Percentiles rank a stretch among this genome's conserved stretches.
Conservation (phyloP, 1,284 basidiomycete species). For the Puccinia triticina region DNA sequence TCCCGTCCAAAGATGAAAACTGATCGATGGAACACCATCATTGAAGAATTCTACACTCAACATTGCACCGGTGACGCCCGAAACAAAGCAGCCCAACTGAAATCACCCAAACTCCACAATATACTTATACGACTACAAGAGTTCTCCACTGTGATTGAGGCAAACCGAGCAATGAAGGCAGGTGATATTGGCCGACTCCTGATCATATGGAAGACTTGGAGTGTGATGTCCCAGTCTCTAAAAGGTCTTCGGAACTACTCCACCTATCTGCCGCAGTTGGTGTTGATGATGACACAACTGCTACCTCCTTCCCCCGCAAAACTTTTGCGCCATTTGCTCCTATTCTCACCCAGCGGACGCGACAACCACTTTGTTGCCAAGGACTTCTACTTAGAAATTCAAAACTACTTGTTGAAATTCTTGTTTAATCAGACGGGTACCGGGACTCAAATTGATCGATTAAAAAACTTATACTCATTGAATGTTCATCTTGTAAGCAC, state of each 20-base stretch:
- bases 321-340: background rate
- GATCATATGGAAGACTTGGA: constrained; percentile 23
- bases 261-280: background rate
- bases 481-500: constrained; percentile 16
- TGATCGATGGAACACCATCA: no score
- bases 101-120: background rate
- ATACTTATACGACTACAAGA: background rate
- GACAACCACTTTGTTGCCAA: constrained; percentile 17
- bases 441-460: constrained; percentile 12
- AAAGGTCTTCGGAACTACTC: constrained; percentile 2
- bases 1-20: background rate
- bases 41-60: background rate
- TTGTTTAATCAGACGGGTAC: constrained; percentile 13
- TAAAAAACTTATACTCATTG: constrained; percentile 8
- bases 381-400: constrained; percentile 35
- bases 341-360: constrained; percentile 25
- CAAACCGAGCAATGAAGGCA: no score
- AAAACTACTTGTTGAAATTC: constrained; percentile 32
- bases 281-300: background rate
- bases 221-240: constrained; percentile 1
- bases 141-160: constrained; percentile 6
- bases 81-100: background rate
- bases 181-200: constrained; percentile 12
- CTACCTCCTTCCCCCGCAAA: background rate
- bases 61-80: background rate